Base-by-base conservation (phyloP, 495 filamentous ascomycete genomes). In the Ramalina peruviana region DNA sequence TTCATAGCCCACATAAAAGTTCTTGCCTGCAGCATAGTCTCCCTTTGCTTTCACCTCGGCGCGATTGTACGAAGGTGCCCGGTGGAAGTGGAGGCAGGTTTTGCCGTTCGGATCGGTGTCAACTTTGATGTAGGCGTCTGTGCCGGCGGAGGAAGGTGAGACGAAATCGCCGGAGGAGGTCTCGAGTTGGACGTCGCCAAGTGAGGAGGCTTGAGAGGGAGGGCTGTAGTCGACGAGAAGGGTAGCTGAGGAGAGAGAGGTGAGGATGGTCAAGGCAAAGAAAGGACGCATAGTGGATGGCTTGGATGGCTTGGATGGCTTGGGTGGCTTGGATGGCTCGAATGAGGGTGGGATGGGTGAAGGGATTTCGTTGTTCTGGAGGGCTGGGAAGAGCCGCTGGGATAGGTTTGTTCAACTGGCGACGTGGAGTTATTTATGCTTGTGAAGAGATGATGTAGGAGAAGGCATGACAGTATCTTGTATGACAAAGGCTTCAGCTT, bases 1-100 rank as follows among this genome's bases (percentile, higher is more conserved):
- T 23, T 63, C 47, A 44, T 65, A 65, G 1, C 62, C 62, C n/a
- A 65, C 57, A 44, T 55, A 65, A 47, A 65, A 65, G 4, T 59
- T 65, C 42, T 61, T 57, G 19, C 54, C 36, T 17, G 36, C 52
- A 16, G 43, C 33, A 16, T 59, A 56, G 26, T 55, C 44, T 3
- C 55, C 51, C 19, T 19, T 36, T 12, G 57, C 62, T 39, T 62
- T 58, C 6, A 64, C 62, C 19, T 64, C 62, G 13, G 60, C 60
- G 36, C 62, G 47, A n/a, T 62, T 48, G 27, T 60, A 63, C n/a
- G 54, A 46, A 0, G 62, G 62, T 12, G 59, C 60, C 6, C 62
- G 60, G 21, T 65, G 54, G 45, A 50, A 59, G 33, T 63, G 60
- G 26, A 65, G 48, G 3, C 60, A 50, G 25, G 43, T 17, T 37